Evolutionary conservation across 345 rosid genomes (phyloP).

Genomic region (Murraya koenigii): DNA sequence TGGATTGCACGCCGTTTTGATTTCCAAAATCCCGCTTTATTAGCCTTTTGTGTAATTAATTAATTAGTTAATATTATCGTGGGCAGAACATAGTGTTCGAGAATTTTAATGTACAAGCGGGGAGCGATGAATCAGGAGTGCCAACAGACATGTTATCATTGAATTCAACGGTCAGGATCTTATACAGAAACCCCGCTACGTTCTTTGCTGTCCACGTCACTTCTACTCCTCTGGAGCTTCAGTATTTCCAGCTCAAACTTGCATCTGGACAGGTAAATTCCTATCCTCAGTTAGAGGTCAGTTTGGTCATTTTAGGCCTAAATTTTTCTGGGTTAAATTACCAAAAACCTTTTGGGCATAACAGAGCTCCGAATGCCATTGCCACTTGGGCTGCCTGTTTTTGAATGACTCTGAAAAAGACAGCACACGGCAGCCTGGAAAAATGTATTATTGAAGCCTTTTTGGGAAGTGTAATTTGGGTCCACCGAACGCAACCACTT

Average conservation of each 20-base stretch:
- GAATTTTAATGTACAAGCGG: slow-evolving; percentile 79
- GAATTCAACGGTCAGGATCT: slow-evolving; percentile 87
- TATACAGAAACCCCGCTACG: slow-evolving; percentile 73
- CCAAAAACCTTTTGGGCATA: background rate
- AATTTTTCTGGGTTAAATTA: background rate
- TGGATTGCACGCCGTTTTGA: background rate
- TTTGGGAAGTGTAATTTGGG: background rate
- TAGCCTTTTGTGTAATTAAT: background rate
- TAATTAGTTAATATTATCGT: background rate
- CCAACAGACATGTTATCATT: slow-evolving; percentile 90
- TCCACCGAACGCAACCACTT: background rate
- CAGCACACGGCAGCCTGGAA: slow-evolving; percentile 22
- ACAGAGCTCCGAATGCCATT: slow-evolving; percentile 7
- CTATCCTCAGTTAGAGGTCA: background rate
- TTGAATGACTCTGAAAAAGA: slow-evolving; percentile 20
- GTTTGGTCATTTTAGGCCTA: slow-evolving; percentile 2
- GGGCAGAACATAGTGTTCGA: slow-evolving; percentile 78
- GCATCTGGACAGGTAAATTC: slow-evolving; percentile 75
- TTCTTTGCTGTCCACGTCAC: slow-evolving; percentile 96
- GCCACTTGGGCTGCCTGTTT: slow-evolving; percentile 11
- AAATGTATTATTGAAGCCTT: background rate
- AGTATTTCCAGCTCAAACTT: slow-evolving; percentile 67
- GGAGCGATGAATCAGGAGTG: slow-evolving; percentile 79
- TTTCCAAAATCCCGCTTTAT: slow-evolving; percentile 14
- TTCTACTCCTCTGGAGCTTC: slow-evolving; percentile 66